Evolutionary conservation across 768 basidiomycete species (phyloP).

Genomic region (Kwoniella newhampshirensis): DNA sequence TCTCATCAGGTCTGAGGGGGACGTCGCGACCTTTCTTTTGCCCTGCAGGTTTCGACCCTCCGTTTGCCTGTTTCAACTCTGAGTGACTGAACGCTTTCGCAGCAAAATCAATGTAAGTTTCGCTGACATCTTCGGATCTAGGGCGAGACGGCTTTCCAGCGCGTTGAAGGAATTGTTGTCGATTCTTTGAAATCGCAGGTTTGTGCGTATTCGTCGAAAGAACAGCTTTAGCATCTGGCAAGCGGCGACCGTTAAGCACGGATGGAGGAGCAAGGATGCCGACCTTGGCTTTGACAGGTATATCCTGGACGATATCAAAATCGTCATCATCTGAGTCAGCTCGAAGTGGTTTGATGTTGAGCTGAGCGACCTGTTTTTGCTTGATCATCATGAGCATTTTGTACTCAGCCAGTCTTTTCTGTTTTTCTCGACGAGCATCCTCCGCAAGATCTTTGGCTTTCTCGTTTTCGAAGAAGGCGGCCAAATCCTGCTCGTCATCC

Average conservation of each 20-base stretch:
- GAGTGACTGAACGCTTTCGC: constrained; percentile 31
- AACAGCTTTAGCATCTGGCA: constrained; percentile 30
- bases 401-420: not conserved
- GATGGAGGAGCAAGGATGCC: not conserved
- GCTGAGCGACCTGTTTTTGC: not conserved
- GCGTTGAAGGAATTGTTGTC: constrained; percentile 16
- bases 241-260: not conserved
- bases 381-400: not conserved
- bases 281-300: constrained; percentile 3
- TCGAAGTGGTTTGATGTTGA: not conserved
- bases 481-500: constrained; percentile 14
- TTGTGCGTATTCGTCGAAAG: constrained; percentile 6
- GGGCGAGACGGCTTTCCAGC: constrained; percentile 23
- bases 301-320: constrained; percentile 2
- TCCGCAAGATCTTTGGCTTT: constrained; percentile 1
- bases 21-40: constrained; percentile 31
- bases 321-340: not conserved
- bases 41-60: constrained; percentile 30
- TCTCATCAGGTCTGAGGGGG: constrained; percentile 6
- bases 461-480: not conserved
- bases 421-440: not conserved
- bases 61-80: constrained; percentile 22
- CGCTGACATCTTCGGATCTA: constrained; percentile 19
- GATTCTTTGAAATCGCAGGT: constrained; percentile 19
- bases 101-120: constrained; percentile 34